phyloP scores from a whole-genome alignment of 1,284 basidiomycete genomes.

The Tylopilus orsonianus region DNA sequence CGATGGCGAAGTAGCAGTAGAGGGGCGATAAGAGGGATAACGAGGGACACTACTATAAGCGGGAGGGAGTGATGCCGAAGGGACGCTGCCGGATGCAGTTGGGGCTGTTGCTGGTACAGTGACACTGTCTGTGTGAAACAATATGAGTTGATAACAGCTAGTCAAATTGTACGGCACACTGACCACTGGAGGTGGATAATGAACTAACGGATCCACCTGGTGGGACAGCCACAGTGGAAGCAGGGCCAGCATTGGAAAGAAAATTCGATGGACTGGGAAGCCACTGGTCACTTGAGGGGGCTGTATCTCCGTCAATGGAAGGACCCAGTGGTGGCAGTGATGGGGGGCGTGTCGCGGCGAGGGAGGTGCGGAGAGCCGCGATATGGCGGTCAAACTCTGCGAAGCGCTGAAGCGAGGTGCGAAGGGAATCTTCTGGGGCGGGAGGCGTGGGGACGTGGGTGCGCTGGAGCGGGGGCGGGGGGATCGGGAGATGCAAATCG shows the following conservation, averaged over 20 bases:
- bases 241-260: conserved; percentile 9
- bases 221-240: conserved; percentile 15
- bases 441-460: conserved; percentile 20
- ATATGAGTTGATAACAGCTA: conserved; percentile 7
- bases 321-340: conserved; percentile 35
- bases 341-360: conserved; percentile 35
- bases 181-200: conserved; percentile 23
- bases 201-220: conserved; percentile 15
- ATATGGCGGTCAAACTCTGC: conserved; percentile 53
- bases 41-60: conserved; percentile 25
- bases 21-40: conserved; percentile 27
- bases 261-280: conserved; percentile 21
- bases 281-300: conserved; percentile 20
- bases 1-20: conserved; percentile 16
- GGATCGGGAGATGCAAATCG: conserved; percentile 37
- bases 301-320: conserved; percentile 21
- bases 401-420: conserved; percentile 51
- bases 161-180: conserved; percentile 12
- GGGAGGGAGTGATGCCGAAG: conserved; percentile 22
- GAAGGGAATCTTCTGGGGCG: conserved; percentile 38
- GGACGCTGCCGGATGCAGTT: conserved; percentile 15
- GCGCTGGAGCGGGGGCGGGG: conserved; percentile 12
- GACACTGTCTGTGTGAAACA: conserved; percentile 13
- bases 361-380: conserved; percentile 42
- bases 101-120: conserved; percentile 12